These are phyloP conservation scores for Xylaria grammica DNA, from an alignment of 495 filamentous ascomycete genomes.

Conservation along the genomic window DNA sequence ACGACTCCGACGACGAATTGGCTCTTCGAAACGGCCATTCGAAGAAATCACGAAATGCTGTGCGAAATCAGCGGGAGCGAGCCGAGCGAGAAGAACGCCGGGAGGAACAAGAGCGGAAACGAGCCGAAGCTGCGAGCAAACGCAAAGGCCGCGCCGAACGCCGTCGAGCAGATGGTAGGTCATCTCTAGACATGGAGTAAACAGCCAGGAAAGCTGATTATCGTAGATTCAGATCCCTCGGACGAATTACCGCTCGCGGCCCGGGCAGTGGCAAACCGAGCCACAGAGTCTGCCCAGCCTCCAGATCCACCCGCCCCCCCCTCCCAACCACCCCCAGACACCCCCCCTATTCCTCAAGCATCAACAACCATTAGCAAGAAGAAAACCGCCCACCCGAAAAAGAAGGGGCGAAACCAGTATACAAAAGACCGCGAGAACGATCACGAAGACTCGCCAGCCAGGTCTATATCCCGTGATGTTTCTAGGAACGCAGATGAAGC, in stretches of 20 bases:
- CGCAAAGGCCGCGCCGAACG: constrained; percentile 76
- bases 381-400: constrained; percentile 66
- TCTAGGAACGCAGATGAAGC: constrained; percentile 47
- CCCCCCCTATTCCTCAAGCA: constrained; percentile 53
- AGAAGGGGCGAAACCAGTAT: constrained; percentile 85
- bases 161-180: constrained; percentile 76
- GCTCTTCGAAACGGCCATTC: constrained; percentile 55
- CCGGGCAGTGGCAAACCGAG: constrained; percentile 42
- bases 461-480: constrained; percentile 70
- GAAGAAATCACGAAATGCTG: constrained; percentile 70
- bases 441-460: constrained; percentile 67
- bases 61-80: constrained; percentile 73
- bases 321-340: constrained; percentile 58
- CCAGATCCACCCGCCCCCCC: constrained; percentile 44
- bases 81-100: constrained; percentile 74
- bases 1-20: constrained; percentile 75
- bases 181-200: constrained; percentile 15
- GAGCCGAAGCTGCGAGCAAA: constrained; percentile 71
- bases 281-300: constrained; percentile 37
- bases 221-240: constrained; percentile 63
- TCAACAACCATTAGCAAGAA: constrained; percentile 64
- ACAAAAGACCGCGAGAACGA: constrained; percentile 74
- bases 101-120: constrained; percentile 73
- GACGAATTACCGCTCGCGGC: constrained; percentile 60
- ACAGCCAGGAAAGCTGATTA: constrained; percentile 25